A percentile compares a stretch with the other conserved stretches of the same genome.
These are phyloP conservation scores for Phaeomoniella chlamydospora DNA, from an alignment of 2,329 filamentous ascomycete species.

Conservation along the genomic window DNA sequence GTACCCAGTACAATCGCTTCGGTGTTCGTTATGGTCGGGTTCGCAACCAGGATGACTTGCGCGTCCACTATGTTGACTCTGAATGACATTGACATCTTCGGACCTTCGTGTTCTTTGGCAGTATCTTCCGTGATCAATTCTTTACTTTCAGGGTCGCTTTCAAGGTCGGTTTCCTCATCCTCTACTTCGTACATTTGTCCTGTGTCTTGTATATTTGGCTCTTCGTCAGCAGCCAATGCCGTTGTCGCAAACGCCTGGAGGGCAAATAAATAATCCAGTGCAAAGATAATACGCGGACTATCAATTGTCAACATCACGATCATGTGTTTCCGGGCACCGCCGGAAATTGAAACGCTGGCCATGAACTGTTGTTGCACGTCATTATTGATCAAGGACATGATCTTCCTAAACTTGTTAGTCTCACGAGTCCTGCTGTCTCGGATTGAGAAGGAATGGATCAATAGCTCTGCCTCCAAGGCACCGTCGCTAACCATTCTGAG, in stretches of 20 bases:
- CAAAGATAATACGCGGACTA: conserved; percentile 87
- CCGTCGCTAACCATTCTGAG: conserved; percentile 84
- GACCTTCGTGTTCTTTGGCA: conserved; percentile 19
- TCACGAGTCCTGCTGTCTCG: conserved; percentile 79
- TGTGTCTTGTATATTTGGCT: conserved; percentile 33
- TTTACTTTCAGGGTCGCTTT: conserved; percentile 16
- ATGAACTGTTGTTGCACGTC: conserved; percentile 91
- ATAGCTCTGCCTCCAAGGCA: conserved; percentile 79
- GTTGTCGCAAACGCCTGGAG: conserved; percentile 69
- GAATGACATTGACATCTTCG: conserved; percentile 63
- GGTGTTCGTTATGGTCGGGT: conserved; percentile 75
- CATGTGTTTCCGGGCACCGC: conserved; percentile 63
- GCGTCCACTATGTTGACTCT: conserved; percentile 90
- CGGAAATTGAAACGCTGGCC: conserved; percentile 88
- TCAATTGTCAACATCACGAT: conserved; percentile 90
- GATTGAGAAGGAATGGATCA: conserved; percentile 90
- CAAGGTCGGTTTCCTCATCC: conserved; percentile 32
- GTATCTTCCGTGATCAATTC: conserved; percentile 19
- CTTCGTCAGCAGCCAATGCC: conserved; percentile 42
- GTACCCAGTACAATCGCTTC: conserved; percentile 93
- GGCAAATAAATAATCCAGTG: conserved; percentile 87
- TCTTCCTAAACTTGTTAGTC: conserved; percentile 90
- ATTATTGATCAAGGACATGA: conserved; percentile 94
- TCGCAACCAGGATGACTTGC: conserved; percentile 91
- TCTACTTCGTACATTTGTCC: conserved; percentile 21